Percentiles rank a stretch among this genome's conserved stretches.
Conservation (phyloP, 495 filamentous ascomycete genomes). For the Trichocladium antarcticum region DNA sequence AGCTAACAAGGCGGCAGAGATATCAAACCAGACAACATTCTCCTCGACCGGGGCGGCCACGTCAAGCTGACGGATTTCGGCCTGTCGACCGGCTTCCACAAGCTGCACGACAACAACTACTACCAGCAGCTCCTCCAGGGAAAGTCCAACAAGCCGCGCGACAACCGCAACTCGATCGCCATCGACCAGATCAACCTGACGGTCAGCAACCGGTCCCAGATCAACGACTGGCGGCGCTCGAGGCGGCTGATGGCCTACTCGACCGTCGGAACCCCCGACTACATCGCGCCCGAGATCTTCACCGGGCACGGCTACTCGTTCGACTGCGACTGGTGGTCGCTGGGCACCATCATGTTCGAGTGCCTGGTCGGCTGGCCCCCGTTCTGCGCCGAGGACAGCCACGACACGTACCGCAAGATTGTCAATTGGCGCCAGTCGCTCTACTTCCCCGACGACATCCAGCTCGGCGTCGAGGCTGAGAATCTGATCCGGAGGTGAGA, state of each 20-base stretch:
- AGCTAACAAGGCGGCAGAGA: constrained; percentile 50
- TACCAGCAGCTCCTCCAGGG: constrained; percentile 90
- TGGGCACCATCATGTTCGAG: constrained; percentile 99
- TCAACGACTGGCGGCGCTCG: constrained; percentile 97
- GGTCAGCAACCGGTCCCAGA: constrained; percentile 89
- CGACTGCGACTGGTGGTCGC: constrained; percentile 97
- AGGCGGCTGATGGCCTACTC: constrained; percentile 93
- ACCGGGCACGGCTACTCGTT: constrained; percentile 89
- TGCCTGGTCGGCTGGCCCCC: constrained; percentile 98
- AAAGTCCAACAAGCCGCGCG: constrained; percentile 58
- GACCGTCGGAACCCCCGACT: constrained; percentile 95
- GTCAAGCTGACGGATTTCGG: constrained; percentile 99
- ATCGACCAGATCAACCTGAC: constrained; percentile 97
- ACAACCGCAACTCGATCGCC: constrained; percentile 78
- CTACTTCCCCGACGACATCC: constrained; percentile 93
- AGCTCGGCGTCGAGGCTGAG: constrained; percentile 76
- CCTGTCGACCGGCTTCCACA: constrained; percentile 94
- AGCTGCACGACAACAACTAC: constrained; percentile 94
- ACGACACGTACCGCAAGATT: constrained; percentile 98
- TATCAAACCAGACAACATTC: constrained; percentile 98
- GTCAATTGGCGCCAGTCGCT: constrained; percentile 93
- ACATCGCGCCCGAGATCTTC: constrained; percentile 98
- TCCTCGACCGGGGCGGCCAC: constrained; percentile 88
- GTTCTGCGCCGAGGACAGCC: constrained; percentile 95
- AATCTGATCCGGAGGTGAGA: constrained; percentile 71